Evolutionary conservation across 305 asterid genomes (phyloP).

Genomic region (Solanum hybrid): DNA sequence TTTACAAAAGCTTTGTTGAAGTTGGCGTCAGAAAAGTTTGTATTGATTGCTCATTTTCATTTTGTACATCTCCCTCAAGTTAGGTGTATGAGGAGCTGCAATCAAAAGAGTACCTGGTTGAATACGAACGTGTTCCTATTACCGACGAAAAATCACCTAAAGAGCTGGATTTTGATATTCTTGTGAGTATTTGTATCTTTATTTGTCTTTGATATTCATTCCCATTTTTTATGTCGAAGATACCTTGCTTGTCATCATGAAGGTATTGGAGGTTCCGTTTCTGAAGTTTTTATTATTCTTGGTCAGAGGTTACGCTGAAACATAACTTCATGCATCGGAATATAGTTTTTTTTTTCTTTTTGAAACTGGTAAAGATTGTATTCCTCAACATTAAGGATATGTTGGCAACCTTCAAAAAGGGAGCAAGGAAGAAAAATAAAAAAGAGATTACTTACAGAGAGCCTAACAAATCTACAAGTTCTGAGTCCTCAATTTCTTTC

Average conservation of each 20-base stretch:
- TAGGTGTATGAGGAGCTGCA: slow-evolving; percentile 89
- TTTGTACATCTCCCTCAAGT: slow-evolving; percentile 22
- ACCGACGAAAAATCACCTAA: slow-evolving; percentile 98
- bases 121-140: slow-evolving; percentile 92
- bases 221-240: background rate
- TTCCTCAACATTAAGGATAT: background rate
- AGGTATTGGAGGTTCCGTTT: background rate
- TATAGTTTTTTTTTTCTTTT: background rate
- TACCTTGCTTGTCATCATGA: background rate
- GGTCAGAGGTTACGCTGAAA: background rate
- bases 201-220: slow-evolving; percentile 4
- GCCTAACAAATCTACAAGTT: background rate
- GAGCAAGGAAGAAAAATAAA: background rate
- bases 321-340: background rate
- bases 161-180: slow-evolving; percentile 93
- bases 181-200: slow-evolving; percentile 58
- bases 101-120: slow-evolving; percentile 68
- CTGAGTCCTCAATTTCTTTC: background rate
- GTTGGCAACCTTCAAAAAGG: background rate
- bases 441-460: background rate
- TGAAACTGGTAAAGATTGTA: background rate
- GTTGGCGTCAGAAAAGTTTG: background rate
- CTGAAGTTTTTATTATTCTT: background rate
- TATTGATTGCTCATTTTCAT: slow-evolving; percentile 22
- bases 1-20: background rate